phyloP scores from a whole-genome alignment of 208 protist genomes.

The Crithidia fasciculata region DNA sequence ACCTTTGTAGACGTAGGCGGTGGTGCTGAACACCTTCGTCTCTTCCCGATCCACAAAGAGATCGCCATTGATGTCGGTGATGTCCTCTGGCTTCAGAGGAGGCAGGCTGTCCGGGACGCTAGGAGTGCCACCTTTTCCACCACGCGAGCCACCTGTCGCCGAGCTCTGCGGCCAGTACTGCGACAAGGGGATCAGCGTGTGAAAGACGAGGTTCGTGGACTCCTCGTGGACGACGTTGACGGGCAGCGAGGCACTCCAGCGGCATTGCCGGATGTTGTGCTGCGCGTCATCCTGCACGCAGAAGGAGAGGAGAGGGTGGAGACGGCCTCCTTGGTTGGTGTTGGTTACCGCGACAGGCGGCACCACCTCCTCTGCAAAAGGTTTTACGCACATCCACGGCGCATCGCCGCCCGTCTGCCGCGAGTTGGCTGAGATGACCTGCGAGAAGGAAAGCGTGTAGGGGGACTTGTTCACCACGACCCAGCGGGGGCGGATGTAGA shows the following conservation, averaged over 20 bases:
- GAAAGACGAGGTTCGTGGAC: constrained; percentile 58
- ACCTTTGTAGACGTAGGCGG: constrained; percentile 33
- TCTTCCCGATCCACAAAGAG: constrained; percentile 43
- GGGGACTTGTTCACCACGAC: constrained; percentile 68
- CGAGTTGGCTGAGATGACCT: not conserved
- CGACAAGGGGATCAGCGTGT: constrained; percentile 30
- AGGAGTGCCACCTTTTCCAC: not conserved
- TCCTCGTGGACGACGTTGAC: constrained; percentile 54
- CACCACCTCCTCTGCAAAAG: constrained; percentile 9
- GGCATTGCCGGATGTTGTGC: constrained; percentile 29
- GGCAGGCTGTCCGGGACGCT: constrained; percentile 35
- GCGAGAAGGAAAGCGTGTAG: constrained; percentile 32
- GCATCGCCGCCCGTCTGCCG: not conserved
- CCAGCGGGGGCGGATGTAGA: constrained; percentile 74
- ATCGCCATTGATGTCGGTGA: constrained; percentile 42
- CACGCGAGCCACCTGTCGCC: not conserved
- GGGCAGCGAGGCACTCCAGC: constrained; percentile 52
- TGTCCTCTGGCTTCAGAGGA: constrained; percentile 49
- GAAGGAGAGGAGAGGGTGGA: constrained; percentile 27
- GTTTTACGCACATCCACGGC: not conserved
- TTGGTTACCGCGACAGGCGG: not conserved
- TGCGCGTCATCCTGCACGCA: constrained; percentile 20
- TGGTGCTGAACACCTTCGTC: constrained; percentile 56
- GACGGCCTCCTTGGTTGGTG: not conserved
- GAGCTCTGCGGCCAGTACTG: constrained; percentile 53